Conservation (phyloP, 768 basidiomycete genomes). For the Lentinus tigrinus region DNA sequence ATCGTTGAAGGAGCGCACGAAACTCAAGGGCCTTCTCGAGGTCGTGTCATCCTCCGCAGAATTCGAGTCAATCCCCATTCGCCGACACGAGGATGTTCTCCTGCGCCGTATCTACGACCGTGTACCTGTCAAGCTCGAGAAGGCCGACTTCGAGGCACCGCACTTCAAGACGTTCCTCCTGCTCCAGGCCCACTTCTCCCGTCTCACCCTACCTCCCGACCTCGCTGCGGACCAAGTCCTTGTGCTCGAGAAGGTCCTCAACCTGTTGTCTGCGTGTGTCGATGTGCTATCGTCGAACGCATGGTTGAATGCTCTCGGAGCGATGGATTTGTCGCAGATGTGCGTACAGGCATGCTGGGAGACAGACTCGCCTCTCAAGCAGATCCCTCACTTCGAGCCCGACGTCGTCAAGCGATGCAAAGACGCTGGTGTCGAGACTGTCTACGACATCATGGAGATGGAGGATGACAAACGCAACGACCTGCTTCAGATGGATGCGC, state of each 20-base stretch:
- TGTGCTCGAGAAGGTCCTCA: constrained; percentile 88
- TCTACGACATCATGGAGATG: constrained; percentile 98
- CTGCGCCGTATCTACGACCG: constrained; percentile 93
- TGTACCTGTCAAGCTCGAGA: constrained; percentile 90
- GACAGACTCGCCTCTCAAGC: constrained; percentile 90
- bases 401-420: constrained; percentile 88
- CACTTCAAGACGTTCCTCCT: constrained; percentile 98
- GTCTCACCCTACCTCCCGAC: constrained; percentile 88
- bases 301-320: constrained; percentile 90
- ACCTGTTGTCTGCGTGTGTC: constrained; percentile 89
- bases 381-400: constrained; percentile 93
- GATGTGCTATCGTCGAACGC: constrained; percentile 98
- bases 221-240: constrained; percentile 88
- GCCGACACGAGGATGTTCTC: constrained; percentile 85
- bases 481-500: constrained; percentile 79
- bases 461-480: constrained; percentile 87
- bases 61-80: constrained; percentile 92
- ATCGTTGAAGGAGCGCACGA: constrained; percentile 94
- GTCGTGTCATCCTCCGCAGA: constrained; percentile 97
- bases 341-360: constrained; percentile 99
- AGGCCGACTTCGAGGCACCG: constrained; percentile 85
- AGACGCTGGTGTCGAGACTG: constrained; percentile 76
- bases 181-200: constrained; percentile 95
- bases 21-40: constrained; percentile 94
- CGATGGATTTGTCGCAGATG: constrained; percentile 99